These are phyloP conservation scores for Gentiana dahurica DNA, from an alignment of 257 asterid genomes.

Conservation along the genomic window DNA sequence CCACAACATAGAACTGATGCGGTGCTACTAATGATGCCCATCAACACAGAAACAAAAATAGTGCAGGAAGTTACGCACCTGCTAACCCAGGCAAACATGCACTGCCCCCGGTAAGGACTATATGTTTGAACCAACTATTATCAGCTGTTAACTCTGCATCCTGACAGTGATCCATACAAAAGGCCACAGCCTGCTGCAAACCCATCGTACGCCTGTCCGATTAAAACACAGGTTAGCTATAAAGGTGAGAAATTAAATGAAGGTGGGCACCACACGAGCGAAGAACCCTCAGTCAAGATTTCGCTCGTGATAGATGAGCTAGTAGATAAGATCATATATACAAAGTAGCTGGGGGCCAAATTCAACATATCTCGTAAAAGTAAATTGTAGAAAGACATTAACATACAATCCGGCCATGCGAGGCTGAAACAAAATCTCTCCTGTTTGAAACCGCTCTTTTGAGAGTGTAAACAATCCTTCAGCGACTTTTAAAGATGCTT, in stretches of 20 bases:
- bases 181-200: conserved; percentile 78
- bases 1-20: too few species aligned
- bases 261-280: too few species aligned
- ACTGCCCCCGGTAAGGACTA: conserved; percentile 81
- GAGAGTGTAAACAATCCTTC: conserved; percentile 64
- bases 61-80: too few species aligned
- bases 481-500: conserved; percentile 53
- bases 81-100: conserved; percentile 97
- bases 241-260: too few species aligned
- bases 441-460: conserved; percentile 89
- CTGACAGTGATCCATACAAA: conserved; percentile 87
- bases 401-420: conserved; percentile 87
- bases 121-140: conserved; percentile 72
- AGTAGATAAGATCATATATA: too few species aligned
- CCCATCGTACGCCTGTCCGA: conserved; percentile 72
- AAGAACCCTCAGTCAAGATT: too few species aligned
- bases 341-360: too few species aligned
- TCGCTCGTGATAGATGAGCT: too few species aligned
- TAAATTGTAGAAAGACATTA: conserved; percentile 14
- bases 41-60: too few species aligned
- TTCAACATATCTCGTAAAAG: conserved; percentile 2
- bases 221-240: background rate
- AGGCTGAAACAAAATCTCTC: conserved; percentile 87
- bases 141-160: conserved; percentile 71
- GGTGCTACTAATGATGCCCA: background rate